Percentiles rank a stretch among this genome's conserved stretches.
Conservation (phyloP, 805 yeast genomes). For the Saturnispora hagleri region DNA sequence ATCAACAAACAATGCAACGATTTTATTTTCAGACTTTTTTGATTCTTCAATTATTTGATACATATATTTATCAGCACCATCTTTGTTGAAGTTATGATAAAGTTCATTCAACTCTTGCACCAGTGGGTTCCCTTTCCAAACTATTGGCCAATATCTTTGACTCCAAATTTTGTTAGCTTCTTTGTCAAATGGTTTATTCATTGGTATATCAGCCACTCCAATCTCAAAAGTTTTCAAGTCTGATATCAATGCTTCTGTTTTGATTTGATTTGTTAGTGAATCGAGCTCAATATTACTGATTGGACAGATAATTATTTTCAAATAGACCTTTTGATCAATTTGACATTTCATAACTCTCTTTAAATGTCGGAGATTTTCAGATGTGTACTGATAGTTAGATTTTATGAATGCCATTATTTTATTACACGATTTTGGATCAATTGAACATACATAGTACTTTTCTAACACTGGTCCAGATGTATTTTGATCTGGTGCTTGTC, state of each 20-base stretch:
- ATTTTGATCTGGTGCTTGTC: constrained; percentile 27
- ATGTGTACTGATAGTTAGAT: constrained; percentile 19
- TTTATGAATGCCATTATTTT: constrained; percentile 20
- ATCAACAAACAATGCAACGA: constrained; percentile 57
- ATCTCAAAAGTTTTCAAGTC: constrained; percentile 9
- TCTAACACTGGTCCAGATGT: constrained; percentile 24
- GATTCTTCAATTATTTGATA: constrained; percentile 17
- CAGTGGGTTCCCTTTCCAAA: constrained; percentile 90
- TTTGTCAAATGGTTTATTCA: constrained; percentile 57
- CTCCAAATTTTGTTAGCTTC: constrained; percentile 65
- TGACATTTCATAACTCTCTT: constrained; percentile 39
- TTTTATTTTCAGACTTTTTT: constrained; percentile 28
- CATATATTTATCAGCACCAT: constrained; percentile 30
- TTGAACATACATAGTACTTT: constrained; percentile 36
- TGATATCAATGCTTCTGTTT: neutral
- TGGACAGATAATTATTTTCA: constrained; percentile 40
- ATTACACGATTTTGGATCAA: constrained; percentile 30
- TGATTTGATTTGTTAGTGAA: constrained; percentile 6
- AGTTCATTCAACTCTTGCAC: constrained; percentile 54
- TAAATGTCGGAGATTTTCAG: constrained; percentile 31
- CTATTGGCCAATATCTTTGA: constrained; percentile 66
- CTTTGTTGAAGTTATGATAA: constrained; percentile 33
- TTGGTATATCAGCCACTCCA: constrained; percentile 38
- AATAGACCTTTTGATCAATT: constrained; percentile 9
- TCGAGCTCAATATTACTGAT: constrained; percentile 27